Evolutionary conservation across 202 grass and related monocot genomes (phyloP).

Genomic region (Digitaria exilis): DNA sequence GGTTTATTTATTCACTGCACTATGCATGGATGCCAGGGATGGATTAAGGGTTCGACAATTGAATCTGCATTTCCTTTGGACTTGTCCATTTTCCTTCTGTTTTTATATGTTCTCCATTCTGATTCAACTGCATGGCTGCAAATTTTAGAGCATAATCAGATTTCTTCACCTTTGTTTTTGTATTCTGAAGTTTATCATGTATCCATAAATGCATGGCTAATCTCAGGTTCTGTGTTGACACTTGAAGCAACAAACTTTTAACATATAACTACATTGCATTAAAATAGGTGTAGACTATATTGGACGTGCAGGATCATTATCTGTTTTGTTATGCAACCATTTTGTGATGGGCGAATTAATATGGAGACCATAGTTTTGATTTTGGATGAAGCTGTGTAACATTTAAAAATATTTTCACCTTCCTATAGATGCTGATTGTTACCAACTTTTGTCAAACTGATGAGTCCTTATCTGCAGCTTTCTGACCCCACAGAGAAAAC

Average conservation of each 20-base stretch:
- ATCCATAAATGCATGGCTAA: not conserved
- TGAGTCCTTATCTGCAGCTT: conserved; percentile 42
- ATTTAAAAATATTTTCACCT: not conserved
- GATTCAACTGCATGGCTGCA: not conserved
- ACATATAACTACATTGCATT: no score
- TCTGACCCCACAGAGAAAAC: conserved; percentile 45
- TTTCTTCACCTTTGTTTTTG: not conserved
- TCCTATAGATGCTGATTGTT: not conserved
- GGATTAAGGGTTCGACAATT: not conserved
- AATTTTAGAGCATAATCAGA: not conserved
- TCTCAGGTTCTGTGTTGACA: no score
- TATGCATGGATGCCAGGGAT: no score
- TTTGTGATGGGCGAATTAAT: not conserved
- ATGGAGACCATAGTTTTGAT: not conserved
- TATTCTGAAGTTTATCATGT: not conserved
- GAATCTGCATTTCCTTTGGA: not conserved
- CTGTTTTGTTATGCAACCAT: not conserved
- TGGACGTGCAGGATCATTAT: no score
- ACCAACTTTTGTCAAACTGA: not conserved
- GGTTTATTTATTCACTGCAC: not conserved
- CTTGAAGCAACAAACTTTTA: no score
- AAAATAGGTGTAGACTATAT: no score
- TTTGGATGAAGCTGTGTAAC: not conserved
- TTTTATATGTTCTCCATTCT: not conserved
- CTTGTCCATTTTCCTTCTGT: not conserved